Base-by-base conservation (phyloP, 1,284 basidiomycete genomes). In the Sporisorium graminicola region DNA sequence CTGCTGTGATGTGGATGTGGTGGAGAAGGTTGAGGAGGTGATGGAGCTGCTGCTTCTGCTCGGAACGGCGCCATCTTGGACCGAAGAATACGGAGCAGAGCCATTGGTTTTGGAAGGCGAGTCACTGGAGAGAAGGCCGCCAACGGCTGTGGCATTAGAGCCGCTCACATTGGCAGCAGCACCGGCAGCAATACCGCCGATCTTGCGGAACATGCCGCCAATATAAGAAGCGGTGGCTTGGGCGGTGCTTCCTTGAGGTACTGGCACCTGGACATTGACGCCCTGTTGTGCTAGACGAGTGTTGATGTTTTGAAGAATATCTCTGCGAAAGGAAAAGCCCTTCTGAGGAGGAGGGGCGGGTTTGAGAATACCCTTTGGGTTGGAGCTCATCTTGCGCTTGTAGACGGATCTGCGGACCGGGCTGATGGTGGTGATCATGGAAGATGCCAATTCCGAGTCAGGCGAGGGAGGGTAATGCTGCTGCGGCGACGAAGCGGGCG, bases 271-370 rank as follows among this genome's bases (percentile, higher is more conserved):
- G 6, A 84, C 72, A 50, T 81, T 78, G 31, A 85, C 77, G n/a
- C 83, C 83, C 33, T 82, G 79, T 57, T 83, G 82, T 8, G 83
- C 82, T 12, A 85, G 77, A 27, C 81, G 72, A 29, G 76, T 75
- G 55, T 85, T 84, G 60, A 85, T 69, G 54, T 63, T 75, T 49
- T 83, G 79, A 9, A 84, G 64, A 24, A 83, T 77, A 49, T 83
- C 82, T 49, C 80, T 57, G 22, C 82, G 80, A 61, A 79, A 76
- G 50, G 78, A 82, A 51, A 83, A 83, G 53, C 78, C 66, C 54
- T 83, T 78, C 31, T 70, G 72, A n/a, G 73, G 81, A 22, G 70
- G 72, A 9, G 81, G 72, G 10, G 78, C 74, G 16, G 82, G 75
- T 37, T 83, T 83, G 54, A 84, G 65, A 58, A 84, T 83, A 13